Evolutionary conservation across 2,329 filamentous ascomycete species (phyloP), one percentile per base, ranked within the genome.

Genomic region (Thelonectria olida): DNA sequence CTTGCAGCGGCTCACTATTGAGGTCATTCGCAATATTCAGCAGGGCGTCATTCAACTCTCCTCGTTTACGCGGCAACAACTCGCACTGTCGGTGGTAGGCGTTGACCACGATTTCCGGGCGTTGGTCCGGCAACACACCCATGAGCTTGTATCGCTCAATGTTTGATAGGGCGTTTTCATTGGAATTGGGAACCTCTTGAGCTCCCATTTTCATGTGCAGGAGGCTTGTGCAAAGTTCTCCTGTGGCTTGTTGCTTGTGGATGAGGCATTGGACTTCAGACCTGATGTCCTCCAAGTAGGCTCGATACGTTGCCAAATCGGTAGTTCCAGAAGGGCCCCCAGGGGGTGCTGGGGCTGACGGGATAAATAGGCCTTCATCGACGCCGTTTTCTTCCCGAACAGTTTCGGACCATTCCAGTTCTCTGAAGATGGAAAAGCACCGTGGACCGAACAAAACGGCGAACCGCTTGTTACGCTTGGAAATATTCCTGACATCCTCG

Each of bases 381-480:
- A 83, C 76, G 2, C 73, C 79, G 15, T 79, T 76, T 8, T 74
- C 73, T 2, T 78, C 72, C 5, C 79, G 67, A 2, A 72, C 54
- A 3, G 75, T 71, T 66, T 85, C 82, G 2, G 73, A 65, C 45
- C 86, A 87, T 10, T 82, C 84, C 5, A 88, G 74, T 12, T 78
- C 78, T 13, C 73, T 74, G 65, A 87, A 84, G 12, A 88, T 77
- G 20, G 73, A 69, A 45, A 82, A 80, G 51, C 83, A 84, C 4
- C 82, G 80, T 5, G 78, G 76, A 0, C 84, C 83, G 58, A 88
- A 87, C 7, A 85, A 76, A 2, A 86, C 81, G 23, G 76, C 75
- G 55, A 87, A 88, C 13, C 82, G 80, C 69, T 87, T 87, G 66
- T 88, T 88, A 2, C 85, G 76, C 54, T 83, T 83, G 2, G 84